A percentile compares a stretch with the other conserved stretches of the same genome.
phyloP scores from a whole-genome alignment of 331 rosid species.

The Pyracantha coccinea region DNA sequence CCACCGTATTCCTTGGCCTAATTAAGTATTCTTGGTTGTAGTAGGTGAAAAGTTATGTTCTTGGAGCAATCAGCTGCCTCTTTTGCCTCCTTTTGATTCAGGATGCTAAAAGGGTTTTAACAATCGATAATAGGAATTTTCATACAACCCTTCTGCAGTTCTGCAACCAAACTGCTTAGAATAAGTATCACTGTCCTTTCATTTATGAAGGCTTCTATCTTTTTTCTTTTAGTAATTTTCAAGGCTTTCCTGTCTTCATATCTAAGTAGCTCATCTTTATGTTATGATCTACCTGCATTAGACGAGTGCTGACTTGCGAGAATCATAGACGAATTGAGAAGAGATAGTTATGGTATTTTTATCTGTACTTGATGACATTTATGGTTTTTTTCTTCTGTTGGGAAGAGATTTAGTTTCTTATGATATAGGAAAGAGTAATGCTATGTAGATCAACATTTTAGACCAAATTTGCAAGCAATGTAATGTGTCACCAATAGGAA shows the following conservation, averaged over 20 bases:
- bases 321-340: background rate
- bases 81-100: background rate
- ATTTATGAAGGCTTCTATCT: background rate
- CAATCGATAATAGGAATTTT: background rate
- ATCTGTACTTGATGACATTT: background rate
- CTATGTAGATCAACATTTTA: too few species aligned
- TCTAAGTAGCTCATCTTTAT: background rate
- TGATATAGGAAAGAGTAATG: background rate
- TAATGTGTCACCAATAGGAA: too few species aligned
- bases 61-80: background rate
- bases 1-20: background rate
- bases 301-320: background rate
- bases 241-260: background rate
- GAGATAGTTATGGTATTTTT: background rate
- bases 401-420: background rate
- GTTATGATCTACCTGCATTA: background rate
- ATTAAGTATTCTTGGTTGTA: background rate
- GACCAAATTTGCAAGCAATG: too few species aligned
- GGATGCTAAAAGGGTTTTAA: background rate
- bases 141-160: background rate
- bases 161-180: background rate
- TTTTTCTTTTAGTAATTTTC: background rate
- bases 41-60: background rate
- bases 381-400: background rate
- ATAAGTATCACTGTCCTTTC: background rate